Base-by-base conservation (phyloP, 345 rosid species). In the Citrus reticulata region DNA sequence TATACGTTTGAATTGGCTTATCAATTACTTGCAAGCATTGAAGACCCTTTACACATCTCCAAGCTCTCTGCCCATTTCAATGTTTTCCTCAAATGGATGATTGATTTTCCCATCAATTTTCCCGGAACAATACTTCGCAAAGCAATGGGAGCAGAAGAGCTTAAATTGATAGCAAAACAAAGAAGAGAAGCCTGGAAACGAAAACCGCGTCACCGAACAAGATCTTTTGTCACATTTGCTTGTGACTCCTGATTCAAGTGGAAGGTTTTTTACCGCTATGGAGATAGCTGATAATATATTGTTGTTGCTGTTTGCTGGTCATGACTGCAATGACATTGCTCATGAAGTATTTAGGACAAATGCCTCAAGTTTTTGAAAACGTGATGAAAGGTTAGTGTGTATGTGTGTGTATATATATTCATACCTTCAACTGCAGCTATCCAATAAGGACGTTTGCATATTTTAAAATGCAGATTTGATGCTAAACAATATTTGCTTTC, bases 241-340 rank as follows among this genome's bases (percentile, higher is more conserved):
- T 34, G 72, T 66, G 51, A 67, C 79, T n/a, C 17, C 73, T 11
- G 73, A 79, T 35, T 24, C 65, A 72, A 55, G 62, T 57, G 81
- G 81, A 62, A 72, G 32, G 79, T 54, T 34, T 35, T 58, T 78
- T 30, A 60, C 57, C 2, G 72, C 72, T 25, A 24, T 10, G 27
- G 81, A 64, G 54, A 79, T 72, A 8, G n/a, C 64, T 24, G 46
- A 79, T 57, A 55, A 72, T 27, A 73, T 65, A 9, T 16, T 72
- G 37, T 4, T 58, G 24, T 65, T 64, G 66, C 77, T 79, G 16
- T 58, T 79, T 51, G 34, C 73, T 8, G 70, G 77, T 29, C 55
- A 72, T 24, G 81, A 79, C 77, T 30, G 66, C n/a, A 22, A 63
- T 27, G 29, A 55, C 68, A n/a, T 32, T 64, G 19, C 7, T 79